phyloP scores from a whole-genome alignment of 176 grass and related monocot genomes.

The Zea mays region Zm-B73-REFERENCE-NAM-5.0 NC_050103.1:71884501-71885000 shows the following conservation, averaged over 20 bases:
- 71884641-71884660: slow-evolving; percentile 98
- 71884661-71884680: slow-evolving; percentile 95
- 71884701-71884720: slow-evolving; percentile 78
- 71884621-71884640: slow-evolving; percentile 91
- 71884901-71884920: slow-evolving; percentile 86
- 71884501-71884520: neutral
- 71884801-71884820: slow-evolving; percentile 82
- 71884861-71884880: slow-evolving; percentile 78
- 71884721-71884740: slow-evolving; percentile 96
- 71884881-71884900: slow-evolving; percentile 93
- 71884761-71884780: slow-evolving; percentile 80
- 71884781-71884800: slow-evolving; percentile 89
- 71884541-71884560: neutral
- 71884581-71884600: slow-evolving; percentile 89
- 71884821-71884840: slow-evolving; percentile 87
- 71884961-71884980: slow-evolving; percentile 55
- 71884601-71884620: slow-evolving; percentile 95
- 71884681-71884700: slow-evolving; percentile 89
- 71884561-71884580: slow-evolving; percentile 92
- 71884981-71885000: slow-evolving; percentile 4
- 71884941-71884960: slow-evolving; percentile 88
- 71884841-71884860: slow-evolving; percentile 92
- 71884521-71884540: neutral
- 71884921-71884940: slow-evolving; percentile 74
- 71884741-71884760: slow-evolving; percentile 92